A percentile compares a stretch with the other conserved stretches of the same genome.
Evolutionary conservation across 1,139 yeast species (phyloP).

Genomic region (Hansenula sp.): DNA sequence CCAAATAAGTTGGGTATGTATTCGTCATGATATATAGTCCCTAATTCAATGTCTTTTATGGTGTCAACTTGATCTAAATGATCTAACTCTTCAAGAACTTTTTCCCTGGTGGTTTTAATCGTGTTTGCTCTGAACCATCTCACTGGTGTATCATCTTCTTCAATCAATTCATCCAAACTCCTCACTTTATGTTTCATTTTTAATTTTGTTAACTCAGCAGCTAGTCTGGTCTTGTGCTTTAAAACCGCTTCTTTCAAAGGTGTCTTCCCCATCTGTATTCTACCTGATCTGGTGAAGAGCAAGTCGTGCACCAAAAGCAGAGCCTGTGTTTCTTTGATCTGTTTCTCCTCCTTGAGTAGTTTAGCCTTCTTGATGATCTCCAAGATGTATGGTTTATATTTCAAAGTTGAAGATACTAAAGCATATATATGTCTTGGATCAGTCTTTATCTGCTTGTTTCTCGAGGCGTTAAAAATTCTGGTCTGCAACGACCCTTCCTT

Average conservation of each 20-base stretch:
- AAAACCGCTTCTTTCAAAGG: slow-evolving; percentile 80
- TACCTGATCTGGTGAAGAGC: slow-evolving; percentile 66
- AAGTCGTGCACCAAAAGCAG: slow-evolving; percentile 76
- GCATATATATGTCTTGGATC: slow-evolving; percentile 86
- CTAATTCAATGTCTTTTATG: slow-evolving; percentile 46
- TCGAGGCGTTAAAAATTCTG: slow-evolving; percentile 57
- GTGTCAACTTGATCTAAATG: slow-evolving; percentile 44
- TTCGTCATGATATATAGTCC: slow-evolving; percentile 64
- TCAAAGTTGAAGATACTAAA: slow-evolving; percentile 69
- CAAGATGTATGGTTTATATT: slow-evolving; percentile 58
- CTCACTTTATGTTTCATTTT: slow-evolving; percentile 60
- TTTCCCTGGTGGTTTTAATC: slow-evolving; percentile 36
- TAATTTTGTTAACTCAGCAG: slow-evolving; percentile 76
- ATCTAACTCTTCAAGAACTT: slow-evolving; percentile 40
- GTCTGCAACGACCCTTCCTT: slow-evolving; percentile 56
- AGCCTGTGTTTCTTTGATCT: slow-evolving; percentile 39
- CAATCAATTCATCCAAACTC: slow-evolving; percentile 36
- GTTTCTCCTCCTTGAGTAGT: slow-evolving; percentile 45
- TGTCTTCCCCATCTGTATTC: slow-evolving; percentile 88
- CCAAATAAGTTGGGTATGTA: slow-evolving; percentile 77
- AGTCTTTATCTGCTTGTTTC: slow-evolving; percentile 40
- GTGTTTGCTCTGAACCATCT: slow-evolving; percentile 85
- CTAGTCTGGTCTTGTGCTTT: slow-evolving; percentile 71
- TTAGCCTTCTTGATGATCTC: slow-evolving; percentile 63
- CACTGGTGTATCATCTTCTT: slow-evolving; percentile 70